Evolutionary conservation across 768 basidiomycete species (phyloP), one percentile per base, ranked within the genome.

Genomic region (Serendipita sp.): DNA sequence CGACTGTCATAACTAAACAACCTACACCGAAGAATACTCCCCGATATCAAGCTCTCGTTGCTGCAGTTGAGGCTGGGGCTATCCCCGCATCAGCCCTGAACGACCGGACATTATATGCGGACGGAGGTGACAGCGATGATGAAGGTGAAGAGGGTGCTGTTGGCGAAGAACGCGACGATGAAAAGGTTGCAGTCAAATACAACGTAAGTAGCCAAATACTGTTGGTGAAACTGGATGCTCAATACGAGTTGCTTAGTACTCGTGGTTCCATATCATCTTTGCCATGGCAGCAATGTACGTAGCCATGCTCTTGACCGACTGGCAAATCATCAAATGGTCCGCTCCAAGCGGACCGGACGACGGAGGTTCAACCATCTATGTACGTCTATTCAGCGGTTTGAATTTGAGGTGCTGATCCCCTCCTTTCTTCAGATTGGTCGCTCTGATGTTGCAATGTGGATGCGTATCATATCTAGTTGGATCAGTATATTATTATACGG

Each of bases 241-340:
- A 13, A 68, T 69, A 23, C 43, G 37, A 33, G 23, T 50, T 44
- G 40, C 18, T 3, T 68, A 96, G 93, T 99, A 99, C 72, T 83
- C 92, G 1, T 99, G 93, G 92, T 98, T 99, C 83, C 96, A 99
- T 71, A 75, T 97, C 73, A 97, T 99, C 70, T 99, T 98, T 72
- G 84, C 88, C 50, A 87, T 98, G 69, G 96, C 85, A 33, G 79
- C 92, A 13, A 98, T 98, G 96, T 99, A 99, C 74, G 92, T 97
- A 29, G 92, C 90, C 3, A 94, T 96, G 82, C 78, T 99, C 13
- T 74, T 99, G 63, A 99, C 95, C 1, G 95, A 99, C 74, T 98
- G 96, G 95, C 94, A 73, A 64, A 89, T 77, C 43, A 60, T 60
- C 55, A 60, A 60, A 37, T 34, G 34, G 16, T 29, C 55, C 27